Evolutionary conservation across 1,284 basidiomycete species (phyloP).

Genomic region (Cutaneotrichosporon sp.): DNA sequence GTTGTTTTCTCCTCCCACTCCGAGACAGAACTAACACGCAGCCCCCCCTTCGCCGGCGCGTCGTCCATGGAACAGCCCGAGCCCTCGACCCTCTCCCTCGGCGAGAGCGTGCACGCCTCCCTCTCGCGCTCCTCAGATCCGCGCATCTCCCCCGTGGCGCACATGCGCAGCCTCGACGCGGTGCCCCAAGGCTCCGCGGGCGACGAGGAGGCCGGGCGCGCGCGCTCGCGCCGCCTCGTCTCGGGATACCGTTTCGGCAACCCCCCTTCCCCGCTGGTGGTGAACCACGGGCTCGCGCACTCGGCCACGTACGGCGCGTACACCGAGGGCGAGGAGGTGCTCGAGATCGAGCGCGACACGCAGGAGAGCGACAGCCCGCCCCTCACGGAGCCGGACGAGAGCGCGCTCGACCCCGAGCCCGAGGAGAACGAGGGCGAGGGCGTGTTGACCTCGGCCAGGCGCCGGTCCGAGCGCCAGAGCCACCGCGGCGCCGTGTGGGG

Average conservation of each 20-base stretch:
- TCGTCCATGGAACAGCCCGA: constrained; percentile 34
- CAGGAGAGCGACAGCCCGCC: constrained; percentile 33
- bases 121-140: neutral
- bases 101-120: constrained; percentile 12
- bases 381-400: constrained; percentile 29
- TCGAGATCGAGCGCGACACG: constrained; percentile 1
- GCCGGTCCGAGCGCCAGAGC: constrained; percentile 13
- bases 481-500: constrained; percentile 10
- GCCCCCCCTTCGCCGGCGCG: constrained; percentile 43
- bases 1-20: neutral
- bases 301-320: neutral
- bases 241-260: constrained; percentile 52
- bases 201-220: constrained; percentile 39
- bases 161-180: neutral
- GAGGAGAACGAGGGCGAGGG: neutral
- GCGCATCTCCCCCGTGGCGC: neutral
- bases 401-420: neutral
- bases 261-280: constrained; percentile 33
- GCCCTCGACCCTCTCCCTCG: constrained; percentile 39
- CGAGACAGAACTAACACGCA: constrained; percentile 15
- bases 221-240: constrained; percentile 43
- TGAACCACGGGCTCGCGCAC: neutral
- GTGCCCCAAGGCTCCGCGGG: constrained; percentile 9
- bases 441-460: constrained; percentile 3
- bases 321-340: constrained; percentile 3